Percentiles rank a stretch among this genome's conserved stretches.
Conservation (phyloP, 768 basidiomycete species). For the Leccinum disarticulatum region DNA sequence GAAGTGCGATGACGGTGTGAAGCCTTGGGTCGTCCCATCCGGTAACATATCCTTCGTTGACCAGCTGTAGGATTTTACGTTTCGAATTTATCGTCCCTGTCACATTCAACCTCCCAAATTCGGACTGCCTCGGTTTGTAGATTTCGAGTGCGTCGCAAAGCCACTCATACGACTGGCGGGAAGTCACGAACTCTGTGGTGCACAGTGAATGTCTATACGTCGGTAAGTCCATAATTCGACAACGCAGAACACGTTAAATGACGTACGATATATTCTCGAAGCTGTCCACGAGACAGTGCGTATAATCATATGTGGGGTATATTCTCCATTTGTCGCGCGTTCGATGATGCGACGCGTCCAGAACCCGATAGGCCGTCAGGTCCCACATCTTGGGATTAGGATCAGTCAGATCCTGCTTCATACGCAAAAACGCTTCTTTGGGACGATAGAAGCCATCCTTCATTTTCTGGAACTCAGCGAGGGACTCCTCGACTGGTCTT, state of each 20-base stretch:
- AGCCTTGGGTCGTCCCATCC: conserved; percentile 99
- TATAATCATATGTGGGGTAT: conserved; percentile 98
- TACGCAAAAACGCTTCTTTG: conserved; percentile 89
- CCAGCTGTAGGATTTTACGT: conserved; percentile 88
- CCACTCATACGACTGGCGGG: conserved; percentile 98
- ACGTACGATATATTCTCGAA: conserved; percentile 98
- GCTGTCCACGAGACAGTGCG: conserved; percentile 97
- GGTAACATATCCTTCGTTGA: conserved; percentile 77
- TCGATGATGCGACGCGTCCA: conserved; percentile 88
- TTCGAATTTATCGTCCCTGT: conserved; percentile 97
- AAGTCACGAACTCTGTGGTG: conserved; percentile 92
- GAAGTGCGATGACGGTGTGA: conserved; percentile 93
- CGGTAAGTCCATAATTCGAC: neutral
- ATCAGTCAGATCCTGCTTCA: conserved; percentile 94
- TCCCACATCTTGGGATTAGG: conserved; percentile 99
- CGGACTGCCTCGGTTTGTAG: conserved; percentile 96
- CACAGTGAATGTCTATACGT: conserved; percentile 86
- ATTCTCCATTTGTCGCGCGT: conserved; percentile 94
- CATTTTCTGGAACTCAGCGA: conserved; percentile 90
- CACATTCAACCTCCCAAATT: conserved; percentile 90
- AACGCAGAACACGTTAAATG: neutral
- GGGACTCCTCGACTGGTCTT: conserved; percentile 83
- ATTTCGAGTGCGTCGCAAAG: conserved; percentile 96
- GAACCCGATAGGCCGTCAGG: conserved; percentile 91
- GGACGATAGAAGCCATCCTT: conserved; percentile 86